A percentile compares a stretch with the other conserved stretches of the same genome.
Conservation (phyloP, 1,284 basidiomycete species). For the Boletellus dicymbophilus region DNA sequence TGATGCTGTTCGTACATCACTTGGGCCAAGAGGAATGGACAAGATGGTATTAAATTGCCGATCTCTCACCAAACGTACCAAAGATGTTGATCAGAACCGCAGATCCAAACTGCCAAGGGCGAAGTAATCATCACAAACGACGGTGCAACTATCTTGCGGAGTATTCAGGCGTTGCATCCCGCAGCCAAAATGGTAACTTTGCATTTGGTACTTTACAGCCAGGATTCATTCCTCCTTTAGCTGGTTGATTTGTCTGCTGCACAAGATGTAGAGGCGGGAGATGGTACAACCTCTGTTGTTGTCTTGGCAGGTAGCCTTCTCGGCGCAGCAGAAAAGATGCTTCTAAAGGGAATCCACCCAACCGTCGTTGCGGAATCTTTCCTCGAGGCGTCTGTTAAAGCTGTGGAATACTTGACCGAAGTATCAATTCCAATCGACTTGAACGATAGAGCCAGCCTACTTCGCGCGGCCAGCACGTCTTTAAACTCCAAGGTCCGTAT, state of each 20-base stretch:
- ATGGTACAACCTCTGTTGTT: constrained; percentile 99
- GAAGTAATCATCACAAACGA: constrained; percentile 99
- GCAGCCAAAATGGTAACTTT: constrained; percentile 91
- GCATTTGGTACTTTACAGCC: constrained; percentile 9
- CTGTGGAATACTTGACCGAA: constrained; percentile 93
- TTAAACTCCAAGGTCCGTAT: constrained; percentile 88
- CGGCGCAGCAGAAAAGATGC: constrained; percentile 95
- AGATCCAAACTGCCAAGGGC: constrained; percentile 98
- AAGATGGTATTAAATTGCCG: constrained; percentile 77
- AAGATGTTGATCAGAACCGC: constrained; percentile 15
- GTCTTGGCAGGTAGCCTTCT: constrained; percentile 94
- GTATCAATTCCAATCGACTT: constrained; percentile 94
- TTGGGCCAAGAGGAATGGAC: constrained; percentile 99
- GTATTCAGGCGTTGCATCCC: constrained; percentile 97
- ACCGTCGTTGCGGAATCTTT: constrained; percentile 98
- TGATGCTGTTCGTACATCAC: constrained; percentile 95
- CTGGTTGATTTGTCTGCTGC: constrained; percentile 97
- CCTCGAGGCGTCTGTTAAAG: constrained; percentile 88
- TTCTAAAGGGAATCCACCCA: constrained; percentile 97
- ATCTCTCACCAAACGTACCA: constrained; percentile 15
- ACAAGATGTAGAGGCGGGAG: constrained; percentile 98
- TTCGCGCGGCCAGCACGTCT: constrained; percentile 94
- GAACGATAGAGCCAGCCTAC: constrained; percentile 82
- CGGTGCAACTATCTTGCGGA: constrained; percentile 97
- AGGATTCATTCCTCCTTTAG: constrained; percentile 40